Percentiles rank a stretch among this genome's conserved stretches.
Evolutionary conservation across 208 protist genomes (phyloP).

Genomic region (Strigomonas galati): DNA sequence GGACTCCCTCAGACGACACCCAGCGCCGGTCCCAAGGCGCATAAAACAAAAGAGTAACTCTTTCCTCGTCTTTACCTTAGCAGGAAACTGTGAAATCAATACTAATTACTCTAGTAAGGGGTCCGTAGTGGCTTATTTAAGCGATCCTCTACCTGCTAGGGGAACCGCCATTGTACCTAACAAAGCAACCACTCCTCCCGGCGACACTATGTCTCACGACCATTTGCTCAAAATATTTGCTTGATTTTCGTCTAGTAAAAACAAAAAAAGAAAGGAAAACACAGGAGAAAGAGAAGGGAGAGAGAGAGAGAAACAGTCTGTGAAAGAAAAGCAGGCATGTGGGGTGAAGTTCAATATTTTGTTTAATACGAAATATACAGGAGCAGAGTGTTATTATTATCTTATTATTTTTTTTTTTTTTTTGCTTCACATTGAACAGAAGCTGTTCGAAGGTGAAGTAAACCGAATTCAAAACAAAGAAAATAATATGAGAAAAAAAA

Average conservation of each 20-base stretch:
- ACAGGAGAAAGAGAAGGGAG: no score
- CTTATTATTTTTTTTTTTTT: no score
- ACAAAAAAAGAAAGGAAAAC: conserved; percentile 2
- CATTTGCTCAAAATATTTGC: background rate
- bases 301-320: no score
- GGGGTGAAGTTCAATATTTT: background rate
- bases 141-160: no score
- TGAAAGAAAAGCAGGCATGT: background rate
- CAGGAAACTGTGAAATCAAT: background rate
- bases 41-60: background rate
- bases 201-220: background rate
- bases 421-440: no score
- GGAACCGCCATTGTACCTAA: background rate
- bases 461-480: background rate
- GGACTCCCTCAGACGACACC: no score
- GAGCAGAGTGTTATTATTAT: background rate
- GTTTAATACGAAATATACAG: background rate
- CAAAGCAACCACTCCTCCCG: background rate
- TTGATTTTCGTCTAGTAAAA: background rate
- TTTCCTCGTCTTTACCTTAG: background rate
- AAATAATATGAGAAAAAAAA: conserved; percentile 2
- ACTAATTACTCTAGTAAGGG: background rate
- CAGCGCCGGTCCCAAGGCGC: background rate
- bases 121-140: no score
- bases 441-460: no score